Evolutionary conservation across 768 basidiomycete genomes (phyloP).

Genomic region (Tylopilus plumbeoviolaceoides): DNA sequence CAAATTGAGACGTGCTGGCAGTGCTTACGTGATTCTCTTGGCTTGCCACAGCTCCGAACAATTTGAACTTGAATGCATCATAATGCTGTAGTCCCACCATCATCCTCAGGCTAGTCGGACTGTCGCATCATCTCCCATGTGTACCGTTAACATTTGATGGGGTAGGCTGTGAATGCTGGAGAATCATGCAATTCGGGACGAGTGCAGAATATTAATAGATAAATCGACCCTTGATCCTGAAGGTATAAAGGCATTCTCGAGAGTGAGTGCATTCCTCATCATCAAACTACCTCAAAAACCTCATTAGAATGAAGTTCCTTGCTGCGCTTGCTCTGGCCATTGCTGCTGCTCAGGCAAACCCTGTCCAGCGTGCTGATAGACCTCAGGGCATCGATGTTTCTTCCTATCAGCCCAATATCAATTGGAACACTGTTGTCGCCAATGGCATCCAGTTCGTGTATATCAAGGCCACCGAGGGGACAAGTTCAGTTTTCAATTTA

Average conservation of each 20-base stretch:
- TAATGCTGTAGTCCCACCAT: too few relatives aligned
- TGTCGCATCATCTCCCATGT: too few relatives aligned
- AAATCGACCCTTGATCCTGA: too few relatives aligned
- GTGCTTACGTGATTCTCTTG: background rate
- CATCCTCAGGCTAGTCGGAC: background rate
- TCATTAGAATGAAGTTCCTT: conserved; percentile 19
- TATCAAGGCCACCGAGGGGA: conserved; percentile 68
- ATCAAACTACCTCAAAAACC: background rate
- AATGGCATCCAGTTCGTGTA: conserved; percentile 54
- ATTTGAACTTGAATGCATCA: too few relatives aligned
- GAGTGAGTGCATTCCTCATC: background rate
- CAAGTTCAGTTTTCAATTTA: conserved; percentile 31
- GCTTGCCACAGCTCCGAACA: too few relatives aligned
- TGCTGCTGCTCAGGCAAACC: conserved; percentile 11
- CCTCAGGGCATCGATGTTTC: conserved; percentile 58
- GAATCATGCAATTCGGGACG: too few relatives aligned
- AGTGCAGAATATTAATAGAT: background rate
- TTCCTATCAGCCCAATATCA: conserved; percentile 41
- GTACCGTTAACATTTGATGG: background rate
- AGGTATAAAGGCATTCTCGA: background rate
- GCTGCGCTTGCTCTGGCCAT: conserved; percentile 14
- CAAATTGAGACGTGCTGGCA: too few relatives aligned
- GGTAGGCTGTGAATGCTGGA: background rate
- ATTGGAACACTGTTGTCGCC: conserved; percentile 49
- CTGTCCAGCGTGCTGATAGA: conserved; percentile 27